phyloP scores from a whole-genome alignment of 768 basidiomycete species.

The Suillus placidus region DNA sequence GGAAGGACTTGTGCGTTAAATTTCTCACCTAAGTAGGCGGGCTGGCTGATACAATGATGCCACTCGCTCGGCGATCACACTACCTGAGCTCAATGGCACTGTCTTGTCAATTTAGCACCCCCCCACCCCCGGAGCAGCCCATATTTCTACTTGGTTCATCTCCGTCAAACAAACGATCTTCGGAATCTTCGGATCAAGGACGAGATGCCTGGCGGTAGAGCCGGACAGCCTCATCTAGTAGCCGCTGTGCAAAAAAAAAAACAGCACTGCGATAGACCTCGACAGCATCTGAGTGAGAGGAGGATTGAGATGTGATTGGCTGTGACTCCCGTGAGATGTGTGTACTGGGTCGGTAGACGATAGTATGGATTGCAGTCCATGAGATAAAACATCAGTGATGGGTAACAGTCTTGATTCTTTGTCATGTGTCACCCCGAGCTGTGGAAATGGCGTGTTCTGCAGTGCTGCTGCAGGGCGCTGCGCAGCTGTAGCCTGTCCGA shows the following conservation, averaged over 20 bases:
- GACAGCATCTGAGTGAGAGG: conserved; percentile 50
- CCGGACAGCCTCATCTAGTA: conserved; percentile 69
- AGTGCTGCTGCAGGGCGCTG: conserved; percentile 6
- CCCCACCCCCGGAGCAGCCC: no score
- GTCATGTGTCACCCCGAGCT: neutral
- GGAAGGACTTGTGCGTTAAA: no score
- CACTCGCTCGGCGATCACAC: no score
- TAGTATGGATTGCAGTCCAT: conserved; percentile 10
- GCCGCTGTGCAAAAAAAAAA: conserved; percentile 62
- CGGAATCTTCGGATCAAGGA: conserved; percentile 6
- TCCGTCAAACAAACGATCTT: no score
- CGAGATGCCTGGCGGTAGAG: conserved; percentile 83
- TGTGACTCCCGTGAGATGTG: conserved; percentile 25
- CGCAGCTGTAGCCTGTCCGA: conserved; percentile 44
- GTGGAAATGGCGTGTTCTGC: conserved; percentile 13
- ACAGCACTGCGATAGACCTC: conserved; percentile 67
- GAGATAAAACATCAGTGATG: neutral
- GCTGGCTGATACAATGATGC: no score
- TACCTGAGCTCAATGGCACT: no score
- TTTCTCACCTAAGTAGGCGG: no score
- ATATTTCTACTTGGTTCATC: no score
- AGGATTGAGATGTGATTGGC: conserved; percentile 37
- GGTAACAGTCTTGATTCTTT: conserved; percentile 3
- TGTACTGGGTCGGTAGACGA: conserved; percentile 19
- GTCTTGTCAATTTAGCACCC: no score